Evolutionary conservation across 2,329 filamentous ascomycete species (phyloP).

Genomic region (Penicillium sp.): DNA sequence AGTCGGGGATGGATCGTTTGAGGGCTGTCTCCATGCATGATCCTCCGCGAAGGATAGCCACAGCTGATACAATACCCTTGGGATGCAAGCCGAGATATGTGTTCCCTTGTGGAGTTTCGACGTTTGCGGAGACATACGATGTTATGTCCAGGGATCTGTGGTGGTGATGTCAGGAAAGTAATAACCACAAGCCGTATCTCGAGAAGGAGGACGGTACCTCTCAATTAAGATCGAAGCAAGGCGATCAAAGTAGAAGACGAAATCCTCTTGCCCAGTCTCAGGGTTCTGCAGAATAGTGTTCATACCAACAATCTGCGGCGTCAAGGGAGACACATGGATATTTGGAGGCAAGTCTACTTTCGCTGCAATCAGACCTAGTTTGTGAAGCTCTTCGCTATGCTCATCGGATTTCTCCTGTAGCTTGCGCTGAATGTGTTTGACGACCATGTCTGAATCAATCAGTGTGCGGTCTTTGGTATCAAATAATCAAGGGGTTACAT

Average conservation of each 20-base stretch:
- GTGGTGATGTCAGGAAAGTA: slow-evolving; percentile 1
- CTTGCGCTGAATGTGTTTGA: slow-evolving; percentile 86
- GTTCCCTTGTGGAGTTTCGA: slow-evolving; percentile 70
- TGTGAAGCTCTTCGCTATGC: slow-evolving; percentile 75
- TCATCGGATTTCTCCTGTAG: slow-evolving; percentile 79
- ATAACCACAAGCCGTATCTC: background rate
- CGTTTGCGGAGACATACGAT: slow-evolving; percentile 61
- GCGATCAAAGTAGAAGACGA: slow-evolving; percentile 96
- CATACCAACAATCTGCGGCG: slow-evolving; percentile 79
- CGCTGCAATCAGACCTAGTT: slow-evolving; percentile 69
- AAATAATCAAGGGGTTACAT: slow-evolving; percentile 11
- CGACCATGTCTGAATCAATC: slow-evolving; percentile 70
- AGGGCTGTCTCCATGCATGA: slow-evolving; percentile 85
- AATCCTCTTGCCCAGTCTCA: slow-evolving; percentile 77
- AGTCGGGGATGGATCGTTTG: slow-evolving; percentile 88
- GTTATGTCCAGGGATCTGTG: slow-evolving; percentile 72
- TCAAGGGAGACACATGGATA: slow-evolving; percentile 71
- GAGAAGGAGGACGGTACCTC: slow-evolving; percentile 38
- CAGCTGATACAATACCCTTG: slow-evolving; percentile 75
- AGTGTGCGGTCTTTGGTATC: slow-evolving; percentile 3
- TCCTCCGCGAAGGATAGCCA: slow-evolving; percentile 84
- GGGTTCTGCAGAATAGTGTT: slow-evolving; percentile 86
- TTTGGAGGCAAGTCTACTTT: slow-evolving; percentile 71
- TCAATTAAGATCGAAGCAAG: slow-evolving; percentile 83
- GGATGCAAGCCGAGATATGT: slow-evolving; percentile 70